A percentile compares a stretch with the other conserved stretches of the same genome.
These are phyloP conservation scores for Penicillium sp. DNA, from an alignment of 2,329 filamentous ascomycete genomes.

Conservation along the genomic window DNA sequence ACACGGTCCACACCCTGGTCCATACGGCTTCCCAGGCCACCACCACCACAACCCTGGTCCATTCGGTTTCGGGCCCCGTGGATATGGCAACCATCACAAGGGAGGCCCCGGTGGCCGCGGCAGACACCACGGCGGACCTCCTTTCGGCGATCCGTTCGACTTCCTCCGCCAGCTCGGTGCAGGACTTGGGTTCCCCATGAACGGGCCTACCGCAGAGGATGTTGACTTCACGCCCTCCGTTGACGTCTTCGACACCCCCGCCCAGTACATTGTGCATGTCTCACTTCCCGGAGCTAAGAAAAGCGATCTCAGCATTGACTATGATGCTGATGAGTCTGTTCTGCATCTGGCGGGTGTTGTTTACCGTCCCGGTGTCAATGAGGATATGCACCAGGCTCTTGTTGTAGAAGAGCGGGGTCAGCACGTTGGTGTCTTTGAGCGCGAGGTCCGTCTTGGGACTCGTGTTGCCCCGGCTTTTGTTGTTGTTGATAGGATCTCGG, in stretches of 20 bases:
- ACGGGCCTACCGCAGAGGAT: conserved; percentile 18
- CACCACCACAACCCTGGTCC: neutral
- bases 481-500: conserved; percentile 65
- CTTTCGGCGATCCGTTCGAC: conserved; percentile 9
- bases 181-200: conserved; percentile 31
- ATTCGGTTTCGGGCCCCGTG: neutral
- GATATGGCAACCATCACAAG: conserved; percentile 5
- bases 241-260: conserved; percentile 70
- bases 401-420: conserved; percentile 68
- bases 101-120: conserved; percentile 11
- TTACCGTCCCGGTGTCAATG: conserved; percentile 67
- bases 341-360: conserved; percentile 70
- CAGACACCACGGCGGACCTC: conserved; percentile 6
- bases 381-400: conserved; percentile 64
- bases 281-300: conserved; percentile 77
- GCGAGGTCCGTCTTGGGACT: conserved; percentile 60
- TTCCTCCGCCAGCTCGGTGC: conserved; percentile 31
- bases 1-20: conserved; percentile 3
- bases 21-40: conserved; percentile 3
- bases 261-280: conserved; percentile 66
- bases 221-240: conserved; percentile 40
- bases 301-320: conserved; percentile 73
- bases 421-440: conserved; percentile 71
- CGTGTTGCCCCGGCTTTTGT: conserved; percentile 58
- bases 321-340: conserved; percentile 65